phyloP scores from a whole-genome alignment of 352 stramenopile genomes.

The Phytophthora colocasiae region DNA sequence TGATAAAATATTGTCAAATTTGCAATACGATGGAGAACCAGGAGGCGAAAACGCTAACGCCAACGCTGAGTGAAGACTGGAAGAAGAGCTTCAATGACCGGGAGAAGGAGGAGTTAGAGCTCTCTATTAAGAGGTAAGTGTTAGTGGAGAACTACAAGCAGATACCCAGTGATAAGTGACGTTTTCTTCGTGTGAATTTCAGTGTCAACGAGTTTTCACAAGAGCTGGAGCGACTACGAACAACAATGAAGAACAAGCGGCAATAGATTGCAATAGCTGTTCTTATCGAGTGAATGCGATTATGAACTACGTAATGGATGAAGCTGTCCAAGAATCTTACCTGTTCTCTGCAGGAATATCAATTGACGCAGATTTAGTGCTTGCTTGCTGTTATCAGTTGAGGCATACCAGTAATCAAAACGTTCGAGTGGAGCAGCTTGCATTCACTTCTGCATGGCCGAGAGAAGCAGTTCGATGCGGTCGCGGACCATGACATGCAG shows the following conservation, averaged over 20 bases:
- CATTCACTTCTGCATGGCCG: constrained; percentile 31
- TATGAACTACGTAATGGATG: background rate
- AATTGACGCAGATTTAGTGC: constrained; percentile 16
- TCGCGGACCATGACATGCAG: constrained; percentile 86
- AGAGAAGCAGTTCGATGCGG: constrained; percentile 62
- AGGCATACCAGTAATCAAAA: background rate
- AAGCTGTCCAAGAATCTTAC: background rate
- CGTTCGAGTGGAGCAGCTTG: background rate
- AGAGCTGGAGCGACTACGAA: constrained; percentile 32
- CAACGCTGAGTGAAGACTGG: constrained; percentile 7
- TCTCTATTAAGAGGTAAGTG: constrained; percentile 32
- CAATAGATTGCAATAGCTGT: constrained; percentile 7
- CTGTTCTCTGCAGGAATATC: background rate
- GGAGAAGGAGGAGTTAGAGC: constrained; percentile 29
- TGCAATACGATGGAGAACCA: constrained; percentile 21
- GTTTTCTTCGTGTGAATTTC: background rate
- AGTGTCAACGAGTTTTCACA: constrained; percentile 36
- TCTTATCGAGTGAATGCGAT: too few species aligned
- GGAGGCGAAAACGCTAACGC: constrained; percentile 13
- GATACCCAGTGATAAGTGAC: background rate
- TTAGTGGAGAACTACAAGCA: background rate
- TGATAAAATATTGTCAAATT: background rate
- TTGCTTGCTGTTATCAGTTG: constrained; percentile 11
- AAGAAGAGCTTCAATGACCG: constrained; percentile 26
- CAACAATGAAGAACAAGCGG: constrained; percentile 22